Evolutionary conservation across 495 filamentous ascomycete species (phyloP), one percentile per base, ranked within the genome.

Genomic region (Daldinia caldariorum): DNA sequence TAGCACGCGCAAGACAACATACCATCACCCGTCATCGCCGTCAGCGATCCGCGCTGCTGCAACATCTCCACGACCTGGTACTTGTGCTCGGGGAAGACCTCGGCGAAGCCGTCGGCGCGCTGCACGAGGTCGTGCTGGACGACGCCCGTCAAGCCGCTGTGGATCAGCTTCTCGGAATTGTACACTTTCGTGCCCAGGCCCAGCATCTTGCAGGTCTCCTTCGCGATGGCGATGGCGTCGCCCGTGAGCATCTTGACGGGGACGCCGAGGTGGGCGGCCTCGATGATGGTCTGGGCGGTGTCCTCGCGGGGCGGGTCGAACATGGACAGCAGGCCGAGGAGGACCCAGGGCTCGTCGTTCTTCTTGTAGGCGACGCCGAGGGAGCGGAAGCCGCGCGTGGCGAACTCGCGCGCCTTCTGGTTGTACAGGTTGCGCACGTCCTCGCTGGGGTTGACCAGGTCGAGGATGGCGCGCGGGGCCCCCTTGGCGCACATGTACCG

Each of bases 51-150:
- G 81, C 94, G 91, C 82, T 97, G 91, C 80, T 97, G 94, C 38
- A 97, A 88, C 84, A 97, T 96, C 79, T 97, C 92, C 69, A 97
- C 94, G 66, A 97, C 94, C 72, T 97, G 93, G 78, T 95, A 97
- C 85, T 97, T 97, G 83, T 97, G 94, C 80, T 97, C 92, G 45
- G 94, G 94, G 83, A 97, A 97, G 18, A 97, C 94, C 80, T 97
- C 94, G 67, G 91, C 91, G 80, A 97, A 97, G 73, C 94, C 94
- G 84, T 97, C 94, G 39, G 94, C 94, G 77, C 88, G 91, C 83
- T 97, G 92, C 67, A 96, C 94, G 77, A 96, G 94, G 80, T 97
- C 93, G 79, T 94, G 93, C 58, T 96, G 88, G 74, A 94, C 89
- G 69, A 93, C 94, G 73, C 93, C 92, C 74, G 92, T 89, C 90